Evolutionary conservation across 768 basidiomycete species (phyloP).

Genomic region (Panaeolus cyanescens): DNA sequence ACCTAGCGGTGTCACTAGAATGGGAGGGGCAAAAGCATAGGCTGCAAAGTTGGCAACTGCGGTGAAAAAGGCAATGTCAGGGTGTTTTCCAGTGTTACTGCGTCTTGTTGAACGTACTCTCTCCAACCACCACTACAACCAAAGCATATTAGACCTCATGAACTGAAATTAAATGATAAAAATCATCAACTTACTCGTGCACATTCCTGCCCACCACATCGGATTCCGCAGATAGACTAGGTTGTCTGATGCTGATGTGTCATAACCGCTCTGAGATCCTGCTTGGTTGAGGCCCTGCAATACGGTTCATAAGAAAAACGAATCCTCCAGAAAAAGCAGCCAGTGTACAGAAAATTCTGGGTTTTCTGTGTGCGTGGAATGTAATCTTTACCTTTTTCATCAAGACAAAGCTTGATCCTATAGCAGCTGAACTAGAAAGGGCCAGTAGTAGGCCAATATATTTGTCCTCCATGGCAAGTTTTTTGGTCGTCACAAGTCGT

Average conservation of each 20-base stretch:
- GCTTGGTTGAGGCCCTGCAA: conserved; percentile 88
- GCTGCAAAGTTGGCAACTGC: conserved; percentile 91
- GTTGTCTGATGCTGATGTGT: conserved; percentile 75
- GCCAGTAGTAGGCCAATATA: conserved; percentile 93
- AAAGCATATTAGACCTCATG: conserved; percentile 6
- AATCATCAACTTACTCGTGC: conserved; percentile 73
- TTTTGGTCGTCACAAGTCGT: conserved; percentile 1
- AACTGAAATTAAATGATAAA: conserved; percentile 1
- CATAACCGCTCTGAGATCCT: conserved; percentile 48
- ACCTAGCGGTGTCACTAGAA: conserved; percentile 97
- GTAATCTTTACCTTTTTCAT: conserved; percentile 84
- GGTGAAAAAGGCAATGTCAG: conserved; percentile 3
- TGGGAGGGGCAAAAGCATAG: conserved; percentile 96
- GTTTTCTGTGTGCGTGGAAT: not conserved
- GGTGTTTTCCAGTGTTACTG: not conserved
- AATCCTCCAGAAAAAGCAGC: not conserved
- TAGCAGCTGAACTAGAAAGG: conserved; percentile 79
- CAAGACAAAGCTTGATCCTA: conserved; percentile 97
- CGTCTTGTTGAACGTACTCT: conserved; percentile 54
- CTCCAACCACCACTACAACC: conserved; percentile 82
- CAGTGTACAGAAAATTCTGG: not conserved
- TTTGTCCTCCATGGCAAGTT: conserved; percentile 69
- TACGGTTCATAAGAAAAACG: not conserved
- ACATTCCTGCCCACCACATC: conserved; percentile 97
- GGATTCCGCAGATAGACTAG: conserved; percentile 87